Evolutionary conservation across 768 basidiomycete genomes (phyloP).

Genomic region (Tephrocybe sp.): DNA sequence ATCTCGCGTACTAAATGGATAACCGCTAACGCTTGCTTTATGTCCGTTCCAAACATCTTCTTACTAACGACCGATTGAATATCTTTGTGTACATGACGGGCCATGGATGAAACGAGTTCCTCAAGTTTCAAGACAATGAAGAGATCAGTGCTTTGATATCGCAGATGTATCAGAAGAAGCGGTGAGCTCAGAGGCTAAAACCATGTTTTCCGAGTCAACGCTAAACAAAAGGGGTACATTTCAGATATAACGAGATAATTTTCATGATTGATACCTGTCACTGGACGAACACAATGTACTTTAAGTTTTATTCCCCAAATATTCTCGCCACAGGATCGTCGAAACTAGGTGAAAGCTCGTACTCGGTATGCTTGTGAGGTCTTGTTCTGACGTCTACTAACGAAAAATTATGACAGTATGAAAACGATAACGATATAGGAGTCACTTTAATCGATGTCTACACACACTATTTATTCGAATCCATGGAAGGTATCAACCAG

Average conservation of each 20-base stretch:
- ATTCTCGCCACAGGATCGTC: slow-evolving; percentile 91
- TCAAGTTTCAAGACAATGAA: slow-evolving; percentile 99
- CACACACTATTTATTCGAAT: slow-evolving; percentile 89
- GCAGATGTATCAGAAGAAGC: slow-evolving; percentile 98
- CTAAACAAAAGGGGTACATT: neutral
- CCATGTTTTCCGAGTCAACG: neutral
- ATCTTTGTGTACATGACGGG: slow-evolving; percentile 98
- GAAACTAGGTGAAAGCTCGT: slow-evolving; percentile 82
- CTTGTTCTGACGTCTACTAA: neutral
- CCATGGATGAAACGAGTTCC: slow-evolving; percentile 96
- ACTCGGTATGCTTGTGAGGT: slow-evolving; percentile 64
- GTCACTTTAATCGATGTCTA: slow-evolving; percentile 94
- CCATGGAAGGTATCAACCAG: slow-evolving; percentile 91
- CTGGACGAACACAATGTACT: slow-evolving; percentile 94
- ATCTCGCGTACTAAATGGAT: neutral
- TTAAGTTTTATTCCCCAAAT: slow-evolving; percentile 90
- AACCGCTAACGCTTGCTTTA: slow-evolving; percentile 23
- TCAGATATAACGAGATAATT: slow-evolving; percentile 90
- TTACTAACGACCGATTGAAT: slow-evolving; percentile 88
- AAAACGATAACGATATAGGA: slow-evolving; percentile 91
- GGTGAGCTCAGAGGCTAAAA: slow-evolving; percentile 46
- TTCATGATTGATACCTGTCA: slow-evolving; percentile 99
- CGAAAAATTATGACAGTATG: slow-evolving; percentile 53
- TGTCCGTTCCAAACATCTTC: slow-evolving; percentile 90
- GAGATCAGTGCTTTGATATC: slow-evolving; percentile 98